phyloP scores from a whole-genome alignment of 129 eudicot species.

The Smallanthus sonchifolius region DNA sequence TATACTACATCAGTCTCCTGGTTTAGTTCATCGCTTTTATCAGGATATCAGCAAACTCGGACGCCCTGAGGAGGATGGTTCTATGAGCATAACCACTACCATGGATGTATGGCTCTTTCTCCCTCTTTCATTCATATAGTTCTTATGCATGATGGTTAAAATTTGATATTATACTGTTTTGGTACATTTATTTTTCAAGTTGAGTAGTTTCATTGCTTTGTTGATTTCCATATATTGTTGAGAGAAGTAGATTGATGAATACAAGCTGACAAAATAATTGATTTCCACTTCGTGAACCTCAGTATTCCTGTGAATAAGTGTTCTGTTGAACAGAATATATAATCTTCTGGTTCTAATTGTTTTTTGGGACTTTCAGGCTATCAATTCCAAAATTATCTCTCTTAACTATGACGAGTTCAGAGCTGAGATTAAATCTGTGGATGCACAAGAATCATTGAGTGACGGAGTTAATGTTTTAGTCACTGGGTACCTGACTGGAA shows the following conservation, averaged over 20 bases:
- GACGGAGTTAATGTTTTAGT: constrained; percentile 87
- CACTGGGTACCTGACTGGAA: constrained; percentile 67
- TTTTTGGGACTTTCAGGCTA: constrained; percentile 48
- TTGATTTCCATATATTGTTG: background rate
- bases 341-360: background rate
- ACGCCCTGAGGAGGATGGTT: constrained; percentile 76
- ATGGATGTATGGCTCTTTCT: constrained; percentile 53
- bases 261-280: background rate
- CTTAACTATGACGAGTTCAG: constrained; percentile 53
- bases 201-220: background rate
- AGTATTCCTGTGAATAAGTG: background rate
- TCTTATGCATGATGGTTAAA: background rate
- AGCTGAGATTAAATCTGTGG: constrained; percentile 84
- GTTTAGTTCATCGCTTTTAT: constrained; percentile 64
- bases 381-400: constrained; percentile 70
- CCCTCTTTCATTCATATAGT: background rate
- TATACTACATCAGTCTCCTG: constrained; percentile 80
- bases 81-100: constrained; percentile 65
- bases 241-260: constrained; percentile 2
- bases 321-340: background rate
- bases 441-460: constrained; percentile 78
- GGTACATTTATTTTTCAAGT: background rate
- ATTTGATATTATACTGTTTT: background rate
- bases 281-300: background rate
- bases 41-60: constrained; percentile 85